These are phyloP conservation scores for Orychophragmus violaceus DNA, from an alignment of 345 rosid genomes.

Conservation along the genomic window DNA sequence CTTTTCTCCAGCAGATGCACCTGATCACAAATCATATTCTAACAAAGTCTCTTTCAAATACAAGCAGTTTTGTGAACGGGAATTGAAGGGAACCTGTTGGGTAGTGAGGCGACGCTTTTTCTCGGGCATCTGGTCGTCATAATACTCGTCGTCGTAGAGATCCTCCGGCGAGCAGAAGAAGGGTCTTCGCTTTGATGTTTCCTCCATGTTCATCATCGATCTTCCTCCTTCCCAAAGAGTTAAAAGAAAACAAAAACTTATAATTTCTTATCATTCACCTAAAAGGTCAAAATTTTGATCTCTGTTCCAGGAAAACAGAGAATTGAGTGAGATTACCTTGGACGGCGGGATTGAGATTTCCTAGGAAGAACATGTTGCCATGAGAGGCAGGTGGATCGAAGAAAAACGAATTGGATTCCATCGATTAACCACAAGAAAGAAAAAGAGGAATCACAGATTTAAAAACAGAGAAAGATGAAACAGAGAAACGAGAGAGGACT, in stretches of 20 bases:
- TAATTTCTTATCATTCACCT: background rate
- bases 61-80: too few relatives aligned
- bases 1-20: slow-evolving; percentile 83
- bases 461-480: background rate
- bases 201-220: slow-evolving; percentile 43
- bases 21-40: slow-evolving; percentile 12
- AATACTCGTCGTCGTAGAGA: slow-evolving; percentile 61
- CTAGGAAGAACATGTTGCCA: slow-evolving; percentile 63
- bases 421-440: slow-evolving; percentile 3
- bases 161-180: slow-evolving; percentile 71
- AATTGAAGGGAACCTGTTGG: too few relatives aligned
- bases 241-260: background rate
- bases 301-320: background rate
- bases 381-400: slow-evolving; percentile 53
- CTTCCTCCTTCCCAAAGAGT: slow-evolving; percentile 36
- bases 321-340: slow-evolving; percentile 37
- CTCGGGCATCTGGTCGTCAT: slow-evolving; percentile 73
- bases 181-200: slow-evolving; percentile 56
- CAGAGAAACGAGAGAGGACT: too few relatives aligned
- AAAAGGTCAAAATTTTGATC: background rate
- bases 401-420: slow-evolving; percentile 65
- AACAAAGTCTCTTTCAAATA: background rate
- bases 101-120: slow-evolving; percentile 82
- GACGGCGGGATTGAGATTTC: slow-evolving; percentile 43
- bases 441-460: background rate